A percentile compares a stretch with the other conserved stretches of the same genome.
These are phyloP conservation scores for Wickerhamomyces rabaulensis DNA, from an alignment of 805 yeast genomes.

Conservation along the genomic window DNA sequence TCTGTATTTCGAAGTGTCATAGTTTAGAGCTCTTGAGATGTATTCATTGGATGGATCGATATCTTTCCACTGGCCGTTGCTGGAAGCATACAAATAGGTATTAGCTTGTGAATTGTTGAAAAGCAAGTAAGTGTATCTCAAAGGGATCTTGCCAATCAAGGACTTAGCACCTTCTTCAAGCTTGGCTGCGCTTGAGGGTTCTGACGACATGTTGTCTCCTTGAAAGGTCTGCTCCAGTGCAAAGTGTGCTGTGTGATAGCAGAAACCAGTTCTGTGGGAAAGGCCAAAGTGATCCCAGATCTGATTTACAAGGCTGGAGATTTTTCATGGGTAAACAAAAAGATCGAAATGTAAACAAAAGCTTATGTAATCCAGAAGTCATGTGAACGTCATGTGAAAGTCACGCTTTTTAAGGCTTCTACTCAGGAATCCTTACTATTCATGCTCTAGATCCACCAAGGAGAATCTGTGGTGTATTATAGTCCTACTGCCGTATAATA, in stretches of 20 bases:
- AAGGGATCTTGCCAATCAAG: conserved; percentile 4
- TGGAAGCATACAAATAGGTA: conserved; percentile 15
- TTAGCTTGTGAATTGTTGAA: conserved; percentile 4
- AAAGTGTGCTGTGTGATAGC: too few species aligned
- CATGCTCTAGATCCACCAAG: too few species aligned
- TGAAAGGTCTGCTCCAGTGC: neutral
- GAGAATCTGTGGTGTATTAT: too few species aligned
- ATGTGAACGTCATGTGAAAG: neutral
- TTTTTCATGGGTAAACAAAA: conserved; percentile 1
- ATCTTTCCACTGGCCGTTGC: conserved; percentile 16
- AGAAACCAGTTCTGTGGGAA: too few species aligned
- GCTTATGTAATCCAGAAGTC: neutral
- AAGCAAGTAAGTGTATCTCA: conserved; percentile 18
- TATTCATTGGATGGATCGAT: conserved; percentile 12
- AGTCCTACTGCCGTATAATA: neutral
- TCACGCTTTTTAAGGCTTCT: neutral
- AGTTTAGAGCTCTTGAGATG: conserved; percentile 1
- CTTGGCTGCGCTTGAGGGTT: neutral
- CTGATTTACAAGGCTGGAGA: neutral
- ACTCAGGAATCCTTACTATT: neutral
- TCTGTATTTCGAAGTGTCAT: conserved; percentile 1
- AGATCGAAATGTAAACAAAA: conserved; percentile 1
- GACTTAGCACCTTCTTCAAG: neutral
- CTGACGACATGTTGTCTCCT: neutral
- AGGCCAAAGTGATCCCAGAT: too few species aligned